Evolutionary conservation across 306 rosid species (phyloP), one percentile per base, ranked within the genome.

Genomic region (Cicer chorassanicum): DNA sequence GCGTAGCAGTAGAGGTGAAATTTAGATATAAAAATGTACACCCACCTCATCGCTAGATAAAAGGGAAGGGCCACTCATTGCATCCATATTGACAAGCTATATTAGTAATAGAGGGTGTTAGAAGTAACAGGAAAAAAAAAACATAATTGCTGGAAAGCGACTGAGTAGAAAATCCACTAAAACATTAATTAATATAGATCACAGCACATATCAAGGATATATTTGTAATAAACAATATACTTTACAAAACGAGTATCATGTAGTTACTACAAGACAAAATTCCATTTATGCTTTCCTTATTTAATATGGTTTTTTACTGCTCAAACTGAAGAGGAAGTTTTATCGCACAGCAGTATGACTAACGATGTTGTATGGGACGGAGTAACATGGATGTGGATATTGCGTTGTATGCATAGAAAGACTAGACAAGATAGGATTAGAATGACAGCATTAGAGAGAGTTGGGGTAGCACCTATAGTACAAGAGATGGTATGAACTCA

Each of bases 31-130:
- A 16, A 62, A 44, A 43, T 5, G 39, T 15, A 59, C 48, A 41
- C 87, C 48, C 19, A 89, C 97, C 91, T 85, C 87, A 21, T 83
- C 85, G 60, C 85, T 82, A 0, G 74, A 72, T 54, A 87, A 69
- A 81, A 86, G 56, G 7, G 83, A 72, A 64, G 84, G 62, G 21
- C 65, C 86, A 65, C 71, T 76, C 24, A 16, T 71, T 63, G 79
- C 80, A 49, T 72, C 88, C 59, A 70, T 62, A 64, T 76, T 88
- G 11, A 65, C 78, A 76, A 53, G 80, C 97, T 92, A 66, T 83
- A 81, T 48, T 68, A 72, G 51, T 60, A 80, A 76, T 63, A 73
- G n/a, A 56, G 70, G 5, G 15, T 51, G 45, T 73, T 50, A 72
- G 68, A 78, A 73, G 18, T 1, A 50, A 44, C 48, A 18, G 66